Conservation (phyloP, 75 land plant species). For the Azolla pinnata region DNA sequence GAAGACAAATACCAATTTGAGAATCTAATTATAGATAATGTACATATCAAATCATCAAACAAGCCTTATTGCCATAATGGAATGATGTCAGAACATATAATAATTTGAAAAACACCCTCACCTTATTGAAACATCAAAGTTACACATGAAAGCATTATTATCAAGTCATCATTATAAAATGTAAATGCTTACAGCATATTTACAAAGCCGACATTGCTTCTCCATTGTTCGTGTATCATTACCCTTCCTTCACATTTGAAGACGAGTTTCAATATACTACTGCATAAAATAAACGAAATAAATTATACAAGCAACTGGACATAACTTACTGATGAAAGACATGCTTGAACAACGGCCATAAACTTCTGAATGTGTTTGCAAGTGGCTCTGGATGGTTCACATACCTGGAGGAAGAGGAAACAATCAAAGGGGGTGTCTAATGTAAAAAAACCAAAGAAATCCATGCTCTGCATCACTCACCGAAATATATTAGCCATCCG, state of each 20-base stretch:
- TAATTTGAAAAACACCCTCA: too few species aligned
- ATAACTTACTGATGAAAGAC: slow-evolving; percentile 71
- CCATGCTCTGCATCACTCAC: slow-evolving; percentile 16
- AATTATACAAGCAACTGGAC: background rate
- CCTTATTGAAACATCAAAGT: too few species aligned
- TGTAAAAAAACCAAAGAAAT: background rate
- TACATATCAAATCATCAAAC: too few species aligned
- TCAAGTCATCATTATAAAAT: too few species aligned
- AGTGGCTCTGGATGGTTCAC: slow-evolving; percentile 87
- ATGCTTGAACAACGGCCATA: slow-evolving; percentile 83
- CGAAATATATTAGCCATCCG: slow-evolving; percentile 80
- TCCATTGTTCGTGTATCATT: slow-evolving; percentile 93
- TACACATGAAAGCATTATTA: too few species aligned
- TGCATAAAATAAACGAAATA: too few species aligned
- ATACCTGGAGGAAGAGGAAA: slow-evolving; percentile 35
- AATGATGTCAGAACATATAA: too few species aligned
- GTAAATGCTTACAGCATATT: slow-evolving; percentile 92
- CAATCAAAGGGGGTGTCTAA: background rate
- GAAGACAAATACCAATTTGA: too few species aligned
- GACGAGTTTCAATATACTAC: too few species aligned
- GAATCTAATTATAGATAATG: too few species aligned
- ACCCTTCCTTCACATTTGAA: slow-evolving; percentile 51
- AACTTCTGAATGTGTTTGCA: slow-evolving; percentile 60
- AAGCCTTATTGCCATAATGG: too few species aligned
- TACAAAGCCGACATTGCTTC: slow-evolving; percentile 86